Conservation (phyloP, 768 basidiomycete genomes). For the Sutorius australiensis region DNA sequence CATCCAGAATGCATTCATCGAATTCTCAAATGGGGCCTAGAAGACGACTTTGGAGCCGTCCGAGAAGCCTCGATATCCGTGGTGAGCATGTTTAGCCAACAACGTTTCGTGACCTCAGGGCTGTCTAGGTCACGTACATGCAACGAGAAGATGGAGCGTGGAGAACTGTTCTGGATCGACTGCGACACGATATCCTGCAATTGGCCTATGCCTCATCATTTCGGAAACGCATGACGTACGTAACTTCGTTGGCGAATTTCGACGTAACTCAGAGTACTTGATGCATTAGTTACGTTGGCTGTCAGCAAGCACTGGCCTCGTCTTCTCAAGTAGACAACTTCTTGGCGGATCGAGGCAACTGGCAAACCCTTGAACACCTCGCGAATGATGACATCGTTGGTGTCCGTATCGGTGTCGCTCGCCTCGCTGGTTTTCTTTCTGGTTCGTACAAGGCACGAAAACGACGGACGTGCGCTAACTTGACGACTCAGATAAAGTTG, state of each 20-base stretch:
- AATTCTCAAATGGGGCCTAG: slow-evolving; percentile 59
- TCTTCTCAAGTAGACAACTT: slow-evolving; percentile 35
- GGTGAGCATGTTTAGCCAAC: slow-evolving; percentile 42
- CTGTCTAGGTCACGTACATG: slow-evolving; percentile 46
- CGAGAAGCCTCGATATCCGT: slow-evolving; percentile 66
- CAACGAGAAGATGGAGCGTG: slow-evolving; percentile 39
- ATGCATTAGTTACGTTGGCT: slow-evolving; percentile 63
- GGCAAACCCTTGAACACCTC: slow-evolving; percentile 53
- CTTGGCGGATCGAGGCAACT: slow-evolving; percentile 40
- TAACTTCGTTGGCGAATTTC: slow-evolving; percentile 12
- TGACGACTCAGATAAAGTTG: slow-evolving; percentile 11
- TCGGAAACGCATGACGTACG: slow-evolving; percentile 72
- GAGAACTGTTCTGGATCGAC: slow-evolving; percentile 31
- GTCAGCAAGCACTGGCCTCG: slow-evolving; percentile 56
- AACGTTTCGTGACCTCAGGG: slow-evolving; percentile 9
- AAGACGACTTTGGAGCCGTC: slow-evolving; percentile 81
- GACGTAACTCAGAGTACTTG: slow-evolving; percentile 11
- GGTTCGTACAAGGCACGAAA: slow-evolving; percentile 40
- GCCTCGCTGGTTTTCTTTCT: slow-evolving; percentile 54
- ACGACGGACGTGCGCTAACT: slow-evolving; percentile 5
- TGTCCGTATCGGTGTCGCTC: slow-evolving; percentile 83
- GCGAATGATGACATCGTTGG: slow-evolving; percentile 70
- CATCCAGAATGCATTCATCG: slow-evolving; percentile 45
- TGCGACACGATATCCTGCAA: slow-evolving; percentile 40
- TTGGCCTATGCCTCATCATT: slow-evolving; percentile 47